A percentile compares a stretch with the other conserved stretches of the same genome.
These are phyloP conservation scores for Zygosaccharomyces pseudorouxii DNA, from an alignment of 805 yeast genomes.

Conservation along the genomic window DNA sequence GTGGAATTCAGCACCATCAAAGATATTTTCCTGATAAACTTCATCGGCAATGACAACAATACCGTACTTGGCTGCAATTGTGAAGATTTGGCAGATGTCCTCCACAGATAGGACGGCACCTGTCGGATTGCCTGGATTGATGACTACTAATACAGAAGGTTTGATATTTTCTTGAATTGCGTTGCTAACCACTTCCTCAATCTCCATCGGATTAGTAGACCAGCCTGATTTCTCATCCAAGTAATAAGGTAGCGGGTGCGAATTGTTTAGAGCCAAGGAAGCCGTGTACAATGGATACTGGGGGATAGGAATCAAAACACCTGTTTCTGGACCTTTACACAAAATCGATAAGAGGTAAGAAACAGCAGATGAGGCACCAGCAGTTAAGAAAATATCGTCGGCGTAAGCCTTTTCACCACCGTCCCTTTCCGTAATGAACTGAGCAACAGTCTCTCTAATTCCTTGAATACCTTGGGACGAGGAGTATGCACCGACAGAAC, in stretches of 20 bases:
- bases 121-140: constrained; percentile 98
- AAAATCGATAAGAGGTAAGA: constrained; percentile 67
- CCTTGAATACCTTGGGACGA: constrained; percentile 80
- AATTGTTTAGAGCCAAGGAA: constrained; percentile 76
- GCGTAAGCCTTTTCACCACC: constrained; percentile 65
- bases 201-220: constrained; percentile 71
- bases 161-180: constrained; percentile 49
- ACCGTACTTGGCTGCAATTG: constrained; percentile 79
- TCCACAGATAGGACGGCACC: constrained; percentile 71
- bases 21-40: constrained; percentile 93
- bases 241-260: constrained; percentile 81
- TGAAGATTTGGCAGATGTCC: constrained; percentile 65
- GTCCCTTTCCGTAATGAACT: constrained; percentile 75
- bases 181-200: constrained; percentile 49
- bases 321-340: constrained; percentile 62
- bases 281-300: constrained; percentile 98
- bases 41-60: constrained; percentile 92
- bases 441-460: constrained; percentile 74
- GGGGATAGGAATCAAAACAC: constrained; percentile 92
- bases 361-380: constrained; percentile 97
- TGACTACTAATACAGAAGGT: constrained; percentile 80
- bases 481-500: constrained; percentile 93
- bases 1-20: constrained; percentile 64
- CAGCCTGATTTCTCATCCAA: constrained; percentile 77
- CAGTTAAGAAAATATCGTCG: constrained; percentile 74